These are phyloP conservation scores for Moesziomyces parantarcticus DNA, from an alignment of 1,284 basidiomycete genomes.

Conservation along the genomic window DNA sequence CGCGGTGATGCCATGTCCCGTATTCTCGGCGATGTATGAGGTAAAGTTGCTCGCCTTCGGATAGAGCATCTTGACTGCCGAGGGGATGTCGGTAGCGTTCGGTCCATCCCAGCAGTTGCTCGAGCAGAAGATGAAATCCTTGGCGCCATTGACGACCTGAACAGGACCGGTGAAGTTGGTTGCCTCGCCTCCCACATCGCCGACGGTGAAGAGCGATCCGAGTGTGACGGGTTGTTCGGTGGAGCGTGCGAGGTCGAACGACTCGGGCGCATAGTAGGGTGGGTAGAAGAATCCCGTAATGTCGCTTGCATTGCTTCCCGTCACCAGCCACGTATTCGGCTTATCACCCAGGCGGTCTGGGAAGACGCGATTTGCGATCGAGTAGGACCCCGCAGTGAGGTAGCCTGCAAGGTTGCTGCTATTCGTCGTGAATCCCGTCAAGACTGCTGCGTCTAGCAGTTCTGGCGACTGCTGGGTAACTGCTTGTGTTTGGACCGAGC, in stretches of 20 bases:
- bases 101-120: constrained; percentile 62
- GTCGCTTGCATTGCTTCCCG: constrained; percentile 63
- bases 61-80: constrained; percentile 37
- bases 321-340: constrained; percentile 50
- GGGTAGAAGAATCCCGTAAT: constrained; percentile 69
- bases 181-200: constrained; percentile 44
- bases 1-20: constrained; percentile 46
- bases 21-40: constrained; percentile 33
- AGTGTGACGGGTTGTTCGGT: constrained; percentile 66
- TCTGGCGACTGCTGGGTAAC: constrained; percentile 51
- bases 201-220: constrained; percentile 64
- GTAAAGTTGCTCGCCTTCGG: constrained; percentile 45
- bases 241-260: constrained; percentile 49
- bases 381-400: constrained; percentile 58
- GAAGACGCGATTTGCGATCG: constrained; percentile 62
- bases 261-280: constrained; percentile 66
- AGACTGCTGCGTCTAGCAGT: constrained; percentile 64
- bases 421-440: constrained; percentile 67
- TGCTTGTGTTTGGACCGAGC: constrained; percentile 57
- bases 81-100: constrained; percentile 25
- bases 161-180: constrained; percentile 66
- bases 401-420: constrained; percentile 47
- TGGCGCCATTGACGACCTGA: constrained; percentile 69
- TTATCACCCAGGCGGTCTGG: constrained; percentile 23
- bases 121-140: constrained; percentile 67